Conservation (phyloP, 768 basidiomycete genomes). For the Rhizopogon vinicolor region DNA sequence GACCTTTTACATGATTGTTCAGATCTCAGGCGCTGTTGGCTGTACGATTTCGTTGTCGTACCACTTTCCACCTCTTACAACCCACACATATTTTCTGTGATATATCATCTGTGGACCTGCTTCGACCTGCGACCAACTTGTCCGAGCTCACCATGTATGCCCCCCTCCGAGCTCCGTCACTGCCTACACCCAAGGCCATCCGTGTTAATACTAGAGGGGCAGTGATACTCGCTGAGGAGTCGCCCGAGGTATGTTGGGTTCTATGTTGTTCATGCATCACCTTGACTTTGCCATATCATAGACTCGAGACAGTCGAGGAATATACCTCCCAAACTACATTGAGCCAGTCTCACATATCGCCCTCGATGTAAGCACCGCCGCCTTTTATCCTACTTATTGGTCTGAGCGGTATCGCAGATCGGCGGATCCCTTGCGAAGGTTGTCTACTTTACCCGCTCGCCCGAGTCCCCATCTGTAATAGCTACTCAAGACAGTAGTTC, state of each 20-base stretch:
- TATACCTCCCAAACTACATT: slow-evolving; percentile 96
- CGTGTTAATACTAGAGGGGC: slow-evolving; percentile 95
- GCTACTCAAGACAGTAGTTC: slow-evolving; percentile 57
- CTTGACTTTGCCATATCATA: slow-evolving; percentile 24
- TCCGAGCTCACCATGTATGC: slow-evolving; percentile 7
- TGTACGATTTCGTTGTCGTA: slow-evolving; percentile 5
- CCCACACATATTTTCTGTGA: slow-evolving; percentile 1
- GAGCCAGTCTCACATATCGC: slow-evolving; percentile 98
- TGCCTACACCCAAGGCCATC: slow-evolving; percentile 83
- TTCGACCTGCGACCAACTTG: slow-evolving; percentile 1
- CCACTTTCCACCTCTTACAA: slow-evolving; percentile 4
- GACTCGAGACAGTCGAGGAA: slow-evolving; percentile 93
- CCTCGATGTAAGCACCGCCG: slow-evolving; percentile 71
- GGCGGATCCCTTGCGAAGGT: slow-evolving; percentile 98
- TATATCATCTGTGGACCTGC: neutral
- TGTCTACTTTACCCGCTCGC: slow-evolving; percentile 95
- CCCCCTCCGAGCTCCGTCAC: slow-evolving; percentile 48
- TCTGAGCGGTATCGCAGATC: slow-evolving; percentile 48
- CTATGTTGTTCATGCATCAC: slow-evolving; percentile 5
- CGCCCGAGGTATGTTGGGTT: slow-evolving; percentile 69
- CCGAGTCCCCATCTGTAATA: slow-evolving; percentile 67
- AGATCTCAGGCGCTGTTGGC: neutral
- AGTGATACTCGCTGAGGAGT: slow-evolving; percentile 89
- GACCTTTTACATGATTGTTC: slow-evolving; percentile 1
- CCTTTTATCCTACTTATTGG: slow-evolving; percentile 2